Base-by-base conservation (phyloP, 768 basidiomycete species). In the Amanita exitialis region DNA sequence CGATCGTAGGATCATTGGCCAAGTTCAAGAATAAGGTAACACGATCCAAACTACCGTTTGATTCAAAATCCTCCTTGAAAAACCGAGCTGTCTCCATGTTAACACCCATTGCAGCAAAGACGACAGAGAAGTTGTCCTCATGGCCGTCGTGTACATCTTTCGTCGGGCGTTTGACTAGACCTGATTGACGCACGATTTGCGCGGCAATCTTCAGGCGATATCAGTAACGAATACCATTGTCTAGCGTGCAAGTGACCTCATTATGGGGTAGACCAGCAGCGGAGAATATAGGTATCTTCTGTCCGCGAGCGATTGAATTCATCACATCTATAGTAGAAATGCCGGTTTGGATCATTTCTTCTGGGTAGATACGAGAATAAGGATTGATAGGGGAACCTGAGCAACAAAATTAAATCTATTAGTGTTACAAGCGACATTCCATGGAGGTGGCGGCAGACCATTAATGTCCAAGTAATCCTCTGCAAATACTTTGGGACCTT, bases 301-400 rank as follows among this genome's bases (percentile, higher is more conserved):
- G 96, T 10, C 96, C 96, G 71, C 96, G 92, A 54, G 96, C 96
- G 64, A 99, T 99, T 52, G 95, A 95, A 72, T 99, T 94, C 92
- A 95, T 95, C 38, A 81, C 82, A 65, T 95, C 92, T 63, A 95
- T 94, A 21, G 96, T 99, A 39, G 96, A 99, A 62, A 98, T 98
- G 69, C 96, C 96, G 32, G 96, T 99, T 69, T 99, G 96, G 57
- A 99, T 98, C 96, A 99, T 99, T 72, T 99, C 96, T 70, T 98
- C 96, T 54, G 96, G 96, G 73, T 99, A 98, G 72, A 97, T 98
- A 65, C 96, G 93, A 55, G 90, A 90, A 68, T 84, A 95, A 18
- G 92, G 92, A 67, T 95, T 99, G 71, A 98, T 99, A 39, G 96
- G 96, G 4, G 92, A 95, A 54, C 94, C 94, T 95, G 56, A 39